These are phyloP conservation scores for Debaryomyces singareniensis DNA, from an alignment of 1,139 yeast genomes.

Conservation along the genomic window DNA sequence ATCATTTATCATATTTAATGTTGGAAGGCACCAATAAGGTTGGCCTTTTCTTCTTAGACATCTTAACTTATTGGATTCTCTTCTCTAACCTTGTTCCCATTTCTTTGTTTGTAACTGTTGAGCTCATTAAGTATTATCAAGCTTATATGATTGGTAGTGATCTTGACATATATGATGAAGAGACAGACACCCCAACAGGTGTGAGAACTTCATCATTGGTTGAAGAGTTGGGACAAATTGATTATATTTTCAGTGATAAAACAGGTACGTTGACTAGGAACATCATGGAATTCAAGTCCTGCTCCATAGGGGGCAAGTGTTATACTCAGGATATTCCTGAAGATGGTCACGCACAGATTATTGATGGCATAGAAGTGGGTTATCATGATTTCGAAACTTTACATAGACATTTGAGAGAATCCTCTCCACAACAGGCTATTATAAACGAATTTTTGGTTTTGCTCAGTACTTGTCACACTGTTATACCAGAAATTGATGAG, in stretches of 20 bases:
- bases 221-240: constrained; percentile 94
- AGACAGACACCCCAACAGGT: constrained; percentile 87
- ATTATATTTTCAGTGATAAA: constrained; percentile 91
- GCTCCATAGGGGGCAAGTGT: constrained; percentile 88
- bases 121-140: constrained; percentile 89
- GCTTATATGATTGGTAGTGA: constrained; percentile 93
- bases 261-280: constrained; percentile 95
- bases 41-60: constrained; percentile 72
- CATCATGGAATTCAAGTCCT: constrained; percentile 93
- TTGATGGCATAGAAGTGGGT: constrained; percentile 80
- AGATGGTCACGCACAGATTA: constrained; percentile 64
- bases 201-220: constrained; percentile 93
- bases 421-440: constrained; percentile 41
- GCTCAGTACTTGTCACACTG: constrained; percentile 93
- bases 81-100: constrained; percentile 95
- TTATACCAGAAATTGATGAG: constrained; percentile 78
- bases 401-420: constrained; percentile 41
- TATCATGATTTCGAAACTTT: constrained; percentile 68
- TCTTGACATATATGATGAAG: constrained; percentile 84
- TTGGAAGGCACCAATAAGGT: constrained; percentile 66
- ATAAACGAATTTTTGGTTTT: constrained; percentile 80
- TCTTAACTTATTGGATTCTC: constrained; percentile 91
- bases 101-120: constrained; percentile 91
- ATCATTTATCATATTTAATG: constrained; percentile 55
- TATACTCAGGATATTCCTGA: constrained; percentile 89